Percentiles rank a stretch among this genome's conserved stretches.
Evolutionary conservation across 169 alveolate species (phyloP).

Genomic region (Plasmodium yoelii): DNA sequence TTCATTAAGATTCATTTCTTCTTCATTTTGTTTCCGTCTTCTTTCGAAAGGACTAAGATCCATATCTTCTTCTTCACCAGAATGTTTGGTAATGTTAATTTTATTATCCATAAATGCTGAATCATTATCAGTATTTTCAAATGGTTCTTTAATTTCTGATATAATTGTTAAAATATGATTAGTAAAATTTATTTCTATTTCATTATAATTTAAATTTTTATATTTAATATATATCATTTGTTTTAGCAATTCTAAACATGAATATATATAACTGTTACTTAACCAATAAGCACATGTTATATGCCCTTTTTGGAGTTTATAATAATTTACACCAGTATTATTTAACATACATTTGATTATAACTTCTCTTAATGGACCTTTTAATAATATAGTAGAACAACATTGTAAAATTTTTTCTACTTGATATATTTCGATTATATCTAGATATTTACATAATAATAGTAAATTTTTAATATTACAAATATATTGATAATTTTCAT

Average conservation of each 20-base stretch:
- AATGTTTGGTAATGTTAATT: neutral
- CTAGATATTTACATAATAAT: conserved; percentile 53
- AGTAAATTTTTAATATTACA: conserved; percentile 71
- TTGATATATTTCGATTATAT: conserved; percentile 65
- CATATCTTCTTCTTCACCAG: neutral
- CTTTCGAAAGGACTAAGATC: neutral
- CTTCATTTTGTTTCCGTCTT: neutral
- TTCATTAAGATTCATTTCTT: too few species aligned
- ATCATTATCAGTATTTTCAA: conserved; percentile 50
- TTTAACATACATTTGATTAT: conserved; percentile 64
- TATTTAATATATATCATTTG: conserved; percentile 69
- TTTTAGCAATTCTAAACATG: conserved; percentile 59
- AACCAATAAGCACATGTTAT: conserved; percentile 73
- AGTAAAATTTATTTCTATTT: conserved; percentile 45
- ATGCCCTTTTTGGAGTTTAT: conserved; percentile 71
- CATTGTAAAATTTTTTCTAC: conserved; percentile 61
- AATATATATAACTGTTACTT: conserved; percentile 55
- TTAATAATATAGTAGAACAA: conserved; percentile 39
- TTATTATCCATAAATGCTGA: neutral
- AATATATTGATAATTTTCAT: conserved; percentile 57
- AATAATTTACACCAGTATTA: conserved; percentile 69
- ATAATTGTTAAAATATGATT: conserved; percentile 45
- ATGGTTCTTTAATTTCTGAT: conserved; percentile 75
- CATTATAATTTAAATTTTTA: conserved; percentile 24
- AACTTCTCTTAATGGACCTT: conserved; percentile 66